Base-by-base conservation (phyloP, 768 basidiomycete genomes). In the Atractiella rhizophila region DNA sequence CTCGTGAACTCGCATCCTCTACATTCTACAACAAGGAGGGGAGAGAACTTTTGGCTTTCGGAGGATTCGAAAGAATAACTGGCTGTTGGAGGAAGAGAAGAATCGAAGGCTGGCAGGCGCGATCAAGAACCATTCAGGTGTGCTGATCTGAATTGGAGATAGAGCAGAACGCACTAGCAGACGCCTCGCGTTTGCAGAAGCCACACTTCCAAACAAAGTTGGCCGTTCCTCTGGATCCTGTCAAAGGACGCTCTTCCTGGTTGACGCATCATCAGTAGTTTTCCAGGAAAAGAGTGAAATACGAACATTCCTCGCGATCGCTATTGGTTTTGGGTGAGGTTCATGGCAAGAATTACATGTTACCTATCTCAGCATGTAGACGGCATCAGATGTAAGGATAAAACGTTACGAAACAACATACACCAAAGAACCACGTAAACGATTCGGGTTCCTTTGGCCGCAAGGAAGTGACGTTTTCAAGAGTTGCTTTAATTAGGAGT, bases 1-100 rank as follows among this genome's bases (percentile, higher is more conserved):
- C 59, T 69, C 6, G 63, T 64, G 46, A 86, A 77, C 54, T 88
- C 82, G 15, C 86, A 66, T 4, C 82, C 83, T 20, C 82, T 68
- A 54, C 82, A 88, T 50, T 88, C 82, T 29, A 88, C 61, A 3
- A 66, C 65, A 6, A 82, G 58, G 23, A 86, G 60, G 4, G 73
- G 69, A 1, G 66, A 66, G 35, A 73, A 72, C 35, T 69, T 64
- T 8, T 64, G 51, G 8, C 41, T 39, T 25, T 54, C 71, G 19
- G 63, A 64, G 41, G 70, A 68, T 45, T 75, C 73, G 19, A 64
- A 62, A 1, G 58, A 62, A 57, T 82, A 81, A 1, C 35, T 35
- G 3, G 51, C 47, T 27, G 23, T 11, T 12, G 9, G 11, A 10
- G 3, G 18, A 2, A 35, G 23, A n/a, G 15, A 31, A 18, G 21